Base-by-base conservation (phyloP, 164 flowering plant genomes). In the Houttuynia cordata region DNA sequence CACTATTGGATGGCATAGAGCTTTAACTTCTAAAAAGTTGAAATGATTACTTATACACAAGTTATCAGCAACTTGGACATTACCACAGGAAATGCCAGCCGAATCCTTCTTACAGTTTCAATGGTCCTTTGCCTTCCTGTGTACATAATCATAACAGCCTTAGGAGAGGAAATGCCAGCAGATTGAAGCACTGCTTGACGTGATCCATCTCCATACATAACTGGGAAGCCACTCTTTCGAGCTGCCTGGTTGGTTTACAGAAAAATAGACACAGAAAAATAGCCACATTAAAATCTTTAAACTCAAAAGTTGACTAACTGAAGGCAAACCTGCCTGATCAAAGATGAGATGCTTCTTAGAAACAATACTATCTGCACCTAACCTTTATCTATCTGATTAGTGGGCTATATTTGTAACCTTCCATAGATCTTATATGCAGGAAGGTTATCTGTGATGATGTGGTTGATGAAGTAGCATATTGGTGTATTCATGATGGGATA, bases 101-200 rank as follows among this genome's bases (percentile, higher is more conserved):
- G 86, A 69, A 88, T 81, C 61, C 95, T 82, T 75, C 83, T 79
- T 62, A 93, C 96, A 72, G 99, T 86, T 65, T 93, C 95, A 52
- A 66, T 57, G 47, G 95, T 78, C 68, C 68, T 85, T 51, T 75
- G 62, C 70, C 64, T 82, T 50, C 79, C 96, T 12, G 85, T 79
- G 70, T 83, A 86, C 97, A 88, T 86, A 55, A 93, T 74, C 88
- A 93, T 79, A 61, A 93, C 84, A 65, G 99, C 99, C 79, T 86
- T 93, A 51, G 99, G 99, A 25, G 95, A 84, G 76, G 86, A 75
- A 69, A 93, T 81, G 57, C 99, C 99, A 74, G 99, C 99, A 63
- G 97, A 83, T 60, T 86, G 96, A 75, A 90, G 68, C 66, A 93
- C 99, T 37, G 84, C 82, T 61, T 96, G 96, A 41, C 91, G 81